Conservation (phyloP, 495 filamentous ascomycete species). For the Lophium mytilinum region DNA sequence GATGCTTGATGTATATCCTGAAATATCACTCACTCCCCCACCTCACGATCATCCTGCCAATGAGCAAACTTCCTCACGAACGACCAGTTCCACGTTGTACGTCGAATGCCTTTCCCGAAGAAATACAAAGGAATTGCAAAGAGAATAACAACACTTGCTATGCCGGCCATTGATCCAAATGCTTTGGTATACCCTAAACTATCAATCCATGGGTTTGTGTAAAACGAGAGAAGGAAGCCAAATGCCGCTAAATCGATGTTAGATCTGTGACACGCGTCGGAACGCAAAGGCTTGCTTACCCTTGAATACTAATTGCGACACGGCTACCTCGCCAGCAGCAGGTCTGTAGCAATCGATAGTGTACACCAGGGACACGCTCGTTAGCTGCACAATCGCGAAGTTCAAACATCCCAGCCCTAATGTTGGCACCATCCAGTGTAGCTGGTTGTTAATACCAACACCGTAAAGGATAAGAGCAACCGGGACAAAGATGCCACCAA, state of each 20-base stretch:
- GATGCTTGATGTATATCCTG: too few species aligned
- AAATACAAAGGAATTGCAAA: slow-evolving; percentile 38
- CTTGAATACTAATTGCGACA: slow-evolving; percentile 48
- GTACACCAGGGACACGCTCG: slow-evolving; percentile 47
- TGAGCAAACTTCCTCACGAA: slow-evolving; percentile 24
- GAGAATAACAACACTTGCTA: slow-evolving; percentile 38
- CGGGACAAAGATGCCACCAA: slow-evolving; percentile 40
- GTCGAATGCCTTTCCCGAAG: slow-evolving; percentile 43
- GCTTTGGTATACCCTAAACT: slow-evolving; percentile 42
- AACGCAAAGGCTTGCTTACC: slow-evolving; percentile 18
- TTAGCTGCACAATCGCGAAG: slow-evolving; percentile 37
- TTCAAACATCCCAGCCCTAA: slow-evolving; percentile 37
- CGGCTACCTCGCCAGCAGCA: slow-evolving; percentile 44
- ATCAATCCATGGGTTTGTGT: slow-evolving; percentile 52
- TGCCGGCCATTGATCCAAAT: slow-evolving; percentile 48
- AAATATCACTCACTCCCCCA: neutral
- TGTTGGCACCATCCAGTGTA: slow-evolving; percentile 50
- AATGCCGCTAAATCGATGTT: slow-evolving; percentile 34
- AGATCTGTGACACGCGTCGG: neutral
- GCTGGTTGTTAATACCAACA: slow-evolving; percentile 40
- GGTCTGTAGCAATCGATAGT: slow-evolving; percentile 49
- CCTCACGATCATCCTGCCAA: neutral
- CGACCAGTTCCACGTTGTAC: slow-evolving; percentile 40
- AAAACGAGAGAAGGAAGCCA: slow-evolving; percentile 52
- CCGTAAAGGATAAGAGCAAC: slow-evolving; percentile 45